Percentiles rank a stretch among this genome's conserved stretches.
These are phyloP conservation scores for Dactylellina cionopaga DNA, from an alignment of 2,329 filamentous ascomycete genomes.

Conservation along the genomic window DNA sequence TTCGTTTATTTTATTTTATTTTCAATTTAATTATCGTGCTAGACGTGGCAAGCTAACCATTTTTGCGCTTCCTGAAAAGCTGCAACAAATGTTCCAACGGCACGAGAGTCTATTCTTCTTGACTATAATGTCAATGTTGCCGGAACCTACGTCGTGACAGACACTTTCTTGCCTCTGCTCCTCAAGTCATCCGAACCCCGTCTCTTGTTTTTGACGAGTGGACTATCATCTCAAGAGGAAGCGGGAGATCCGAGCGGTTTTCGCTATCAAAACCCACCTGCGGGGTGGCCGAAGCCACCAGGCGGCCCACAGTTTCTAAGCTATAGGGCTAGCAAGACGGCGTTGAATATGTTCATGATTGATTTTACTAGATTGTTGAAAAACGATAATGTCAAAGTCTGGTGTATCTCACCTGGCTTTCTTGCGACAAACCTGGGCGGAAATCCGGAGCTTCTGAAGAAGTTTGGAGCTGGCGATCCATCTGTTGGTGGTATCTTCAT, in stretches of 20 bases:
- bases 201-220: constrained; percentile 65
- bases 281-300: constrained; percentile 62
- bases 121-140: constrained; percentile 67
- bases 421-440: constrained; percentile 64
- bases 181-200: constrained; percentile 64
- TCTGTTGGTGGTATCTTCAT: constrained; percentile 62
- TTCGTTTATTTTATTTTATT: neutral
- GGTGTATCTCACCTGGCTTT: constrained; percentile 64
- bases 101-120: constrained; percentile 63
- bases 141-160: constrained; percentile 63
- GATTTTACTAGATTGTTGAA: constrained; percentile 63
- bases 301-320: constrained; percentile 51
- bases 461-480: constrained; percentile 59
- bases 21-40: neutral
- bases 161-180: constrained; percentile 63
- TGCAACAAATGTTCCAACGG: constrained; percentile 40
- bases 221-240: constrained; percentile 60
- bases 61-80: too few species aligned
- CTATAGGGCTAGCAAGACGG: constrained; percentile 63
- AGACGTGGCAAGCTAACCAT: neutral
- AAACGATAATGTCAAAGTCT: constrained; percentile 67
- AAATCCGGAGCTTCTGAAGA: constrained; percentile 53
- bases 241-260: constrained; percentile 51
- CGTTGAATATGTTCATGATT: constrained; percentile 65
- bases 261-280: constrained; percentile 49